Evolutionary conservation across 75 land plant species (phyloP).

Genomic region (Selaginella moellendorffii): DNA sequence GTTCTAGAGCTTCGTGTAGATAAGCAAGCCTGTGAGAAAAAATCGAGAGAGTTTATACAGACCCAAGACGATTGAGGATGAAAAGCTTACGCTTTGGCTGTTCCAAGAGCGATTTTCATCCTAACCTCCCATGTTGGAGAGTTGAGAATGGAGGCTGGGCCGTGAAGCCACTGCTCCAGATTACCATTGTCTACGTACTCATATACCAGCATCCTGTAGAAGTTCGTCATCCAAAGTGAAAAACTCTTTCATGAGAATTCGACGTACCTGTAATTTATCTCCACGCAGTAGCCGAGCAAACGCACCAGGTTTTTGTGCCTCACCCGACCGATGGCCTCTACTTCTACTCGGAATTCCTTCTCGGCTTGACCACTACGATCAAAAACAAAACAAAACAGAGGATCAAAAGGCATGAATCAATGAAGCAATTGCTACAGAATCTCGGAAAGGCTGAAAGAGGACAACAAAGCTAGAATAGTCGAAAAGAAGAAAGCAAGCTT

Average conservation of each 20-base stretch:
- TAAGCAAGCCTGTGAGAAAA: slow-evolving; percentile 48
- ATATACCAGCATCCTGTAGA: slow-evolving; percentile 47
- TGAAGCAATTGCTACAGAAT: too few species aligned
- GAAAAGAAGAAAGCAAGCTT: too few species aligned
- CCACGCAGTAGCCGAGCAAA: not conserved
- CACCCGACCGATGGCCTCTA: not conserved
- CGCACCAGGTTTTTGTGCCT: not conserved
- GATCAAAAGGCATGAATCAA: too few species aligned
- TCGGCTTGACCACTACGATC: not conserved
- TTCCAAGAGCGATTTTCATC: slow-evolving; percentile 51
- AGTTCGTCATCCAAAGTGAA: not conserved
- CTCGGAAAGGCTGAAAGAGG: too few species aligned
- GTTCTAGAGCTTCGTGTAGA: slow-evolving; percentile 84
- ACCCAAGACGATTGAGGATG: not conserved
- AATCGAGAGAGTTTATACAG: not conserved
- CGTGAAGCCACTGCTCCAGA: slow-evolving; percentile 67
- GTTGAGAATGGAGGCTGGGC: slow-evolving; percentile 31
- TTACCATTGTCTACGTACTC: slow-evolving; percentile 63
- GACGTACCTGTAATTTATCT: not conserved
- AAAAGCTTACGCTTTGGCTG: slow-evolving; percentile 59
- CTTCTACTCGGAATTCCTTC: not conserved
- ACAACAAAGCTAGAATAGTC: too few species aligned
- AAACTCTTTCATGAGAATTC: not conserved
- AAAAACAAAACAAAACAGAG: not conserved
- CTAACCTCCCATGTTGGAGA: slow-evolving; percentile 46